A percentile compares a stretch with the other conserved stretches of the same genome.
phyloP scores from a whole-genome alignment of 768 basidiomycete species.

The Lactifluus volemus region DNA sequence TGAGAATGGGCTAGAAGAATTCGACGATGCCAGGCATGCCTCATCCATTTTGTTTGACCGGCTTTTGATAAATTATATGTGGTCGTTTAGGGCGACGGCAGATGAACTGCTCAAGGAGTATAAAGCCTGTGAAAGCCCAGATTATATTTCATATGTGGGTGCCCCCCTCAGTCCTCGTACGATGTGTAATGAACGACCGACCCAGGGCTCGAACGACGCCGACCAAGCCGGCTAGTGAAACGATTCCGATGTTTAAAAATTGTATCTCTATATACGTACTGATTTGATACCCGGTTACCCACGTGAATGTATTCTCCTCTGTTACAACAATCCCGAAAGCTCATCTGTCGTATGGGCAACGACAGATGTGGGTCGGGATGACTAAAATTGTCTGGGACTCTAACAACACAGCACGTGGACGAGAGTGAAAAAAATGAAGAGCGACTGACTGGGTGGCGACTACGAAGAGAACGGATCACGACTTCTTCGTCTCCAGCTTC shows the following conservation, averaged over 20 bases:
- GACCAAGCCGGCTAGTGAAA: slow-evolving; percentile 13
- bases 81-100: slow-evolving; percentile 56
- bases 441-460: slow-evolving; percentile 21
- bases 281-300: neutral
- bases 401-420: slow-evolving; percentile 20
- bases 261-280: slow-evolving; percentile 5
- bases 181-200: neutral
- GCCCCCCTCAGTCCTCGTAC: neutral
- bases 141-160: slow-evolving; percentile 85
- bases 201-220: slow-evolving; percentile 17
- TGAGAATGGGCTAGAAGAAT: slow-evolving; percentile 86
- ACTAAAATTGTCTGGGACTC: slow-evolving; percentile 12
- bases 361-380: neutral
- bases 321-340: neutral
- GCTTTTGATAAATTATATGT: neutral
- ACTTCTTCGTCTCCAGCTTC: slow-evolving; percentile 76
- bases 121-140: slow-evolving; percentile 89
- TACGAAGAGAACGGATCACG: slow-evolving; percentile 40
- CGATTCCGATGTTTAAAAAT: neutral
- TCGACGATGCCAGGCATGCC: slow-evolving; percentile 88
- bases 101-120: slow-evolving; percentile 90
- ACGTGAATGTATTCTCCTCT: slow-evolving; percentile 17
- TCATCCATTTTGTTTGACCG: neutral
- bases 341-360: neutral
- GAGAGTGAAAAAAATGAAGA: slow-evolving; percentile 11